Conservation (phyloP, 2,329 filamentous ascomycete species). For the Colletotrichum destructivum region DNA sequence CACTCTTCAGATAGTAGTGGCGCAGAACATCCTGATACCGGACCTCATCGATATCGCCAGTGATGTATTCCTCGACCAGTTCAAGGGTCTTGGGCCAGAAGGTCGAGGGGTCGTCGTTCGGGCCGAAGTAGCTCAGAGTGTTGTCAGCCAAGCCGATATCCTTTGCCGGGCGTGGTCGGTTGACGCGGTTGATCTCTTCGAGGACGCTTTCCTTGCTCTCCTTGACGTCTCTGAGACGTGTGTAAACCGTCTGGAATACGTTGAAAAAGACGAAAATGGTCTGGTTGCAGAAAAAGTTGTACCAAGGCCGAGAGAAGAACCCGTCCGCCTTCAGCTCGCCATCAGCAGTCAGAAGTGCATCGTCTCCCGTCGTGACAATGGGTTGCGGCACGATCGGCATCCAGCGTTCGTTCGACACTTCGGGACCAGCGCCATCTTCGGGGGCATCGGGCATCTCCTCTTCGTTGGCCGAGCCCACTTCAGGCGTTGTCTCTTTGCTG, state of each 20-base stretch:
- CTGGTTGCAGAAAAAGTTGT: constrained; percentile 93
- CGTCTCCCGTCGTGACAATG: constrained; percentile 68
- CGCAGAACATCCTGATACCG: constrained; percentile 92
- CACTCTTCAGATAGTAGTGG: constrained; percentile 90
- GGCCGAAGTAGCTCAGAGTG: constrained; percentile 82
- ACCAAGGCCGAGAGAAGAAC: constrained; percentile 83
- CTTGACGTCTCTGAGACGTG: constrained; percentile 87
- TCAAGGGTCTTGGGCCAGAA: constrained; percentile 90
- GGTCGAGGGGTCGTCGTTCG: constrained; percentile 71
- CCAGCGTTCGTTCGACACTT: constrained; percentile 76
- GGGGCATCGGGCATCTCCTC: constrained; percentile 79
- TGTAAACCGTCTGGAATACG: constrained; percentile 92
- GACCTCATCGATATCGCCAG: constrained; percentile 83
- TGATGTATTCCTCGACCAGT: constrained; percentile 89
- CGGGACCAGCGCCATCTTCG: constrained; percentile 71
- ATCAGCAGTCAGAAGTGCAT: constrained; percentile 69
- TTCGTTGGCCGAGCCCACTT: constrained; percentile 82
- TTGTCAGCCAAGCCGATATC: constrained; percentile 89
- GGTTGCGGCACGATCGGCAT: constrained; percentile 73
- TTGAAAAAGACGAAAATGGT: constrained; percentile 96
- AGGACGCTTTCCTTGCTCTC: constrained; percentile 80
- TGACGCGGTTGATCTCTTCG: constrained; percentile 81
- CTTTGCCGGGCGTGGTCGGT: constrained; percentile 83
- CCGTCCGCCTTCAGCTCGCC: constrained; percentile 82
- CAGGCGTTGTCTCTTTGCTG: constrained; percentile 92